Conservation (phyloP, 2,329 filamentous ascomycete species). For the Alternaria postmessia region DNA sequence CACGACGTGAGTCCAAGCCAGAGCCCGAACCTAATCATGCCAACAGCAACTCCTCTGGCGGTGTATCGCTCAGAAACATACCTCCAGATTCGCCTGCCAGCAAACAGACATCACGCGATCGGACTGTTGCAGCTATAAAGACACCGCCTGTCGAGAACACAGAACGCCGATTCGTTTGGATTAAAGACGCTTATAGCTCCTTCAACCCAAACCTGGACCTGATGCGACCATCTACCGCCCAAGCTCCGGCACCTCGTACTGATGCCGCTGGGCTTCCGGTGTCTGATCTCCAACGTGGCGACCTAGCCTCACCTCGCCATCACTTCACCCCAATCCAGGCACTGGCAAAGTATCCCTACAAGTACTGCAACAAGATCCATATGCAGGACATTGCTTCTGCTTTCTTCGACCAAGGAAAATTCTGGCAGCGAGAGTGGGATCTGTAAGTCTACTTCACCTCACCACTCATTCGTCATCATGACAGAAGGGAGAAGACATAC, state of each 20-base stretch:
- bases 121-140: neutral
- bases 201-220: constrained; percentile 33
- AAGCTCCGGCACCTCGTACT: neutral
- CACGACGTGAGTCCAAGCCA: constrained; percentile 1
- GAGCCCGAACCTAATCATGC: neutral
- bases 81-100: neutral
- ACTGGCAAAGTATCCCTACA: constrained; percentile 66
- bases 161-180: constrained; percentile 34
- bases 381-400: constrained; percentile 59
- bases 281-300: constrained; percentile 34
- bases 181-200: constrained; percentile 30
- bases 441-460: constrained; percentile 67
- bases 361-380: constrained; percentile 62
- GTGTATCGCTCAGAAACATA: constrained; percentile 27
- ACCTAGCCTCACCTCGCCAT: constrained; percentile 43
- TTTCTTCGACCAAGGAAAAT: constrained; percentile 66
- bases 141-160: constrained; percentile 9
- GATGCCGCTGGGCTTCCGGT: constrained; percentile 21
- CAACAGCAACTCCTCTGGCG: constrained; percentile 30
- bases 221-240: constrained; percentile 14
- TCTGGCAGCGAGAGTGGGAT: constrained; percentile 73
- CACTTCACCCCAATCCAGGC: constrained; percentile 56
- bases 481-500: neutral
- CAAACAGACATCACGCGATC: constrained; percentile 18
- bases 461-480: neutral